A percentile compares a stretch with the other conserved stretches of the same genome.
Conservation (phyloP, 768 basidiomycete species). For the Lentinus brumalis region DNA sequence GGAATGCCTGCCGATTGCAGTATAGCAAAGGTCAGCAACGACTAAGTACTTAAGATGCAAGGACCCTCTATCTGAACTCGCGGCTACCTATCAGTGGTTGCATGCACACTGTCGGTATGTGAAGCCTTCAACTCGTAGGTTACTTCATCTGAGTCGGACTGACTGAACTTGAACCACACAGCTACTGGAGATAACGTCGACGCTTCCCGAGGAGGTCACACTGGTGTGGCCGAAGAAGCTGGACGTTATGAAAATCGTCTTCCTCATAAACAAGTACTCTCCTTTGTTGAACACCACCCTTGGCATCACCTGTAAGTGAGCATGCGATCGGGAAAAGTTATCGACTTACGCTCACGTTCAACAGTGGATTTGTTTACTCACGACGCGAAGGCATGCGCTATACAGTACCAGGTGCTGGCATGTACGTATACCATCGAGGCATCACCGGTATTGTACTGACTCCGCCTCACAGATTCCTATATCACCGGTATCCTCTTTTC, state of each 20-base stretch:
- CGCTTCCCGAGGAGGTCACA: neutral
- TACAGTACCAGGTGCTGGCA: neutral
- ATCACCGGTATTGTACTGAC: neutral
- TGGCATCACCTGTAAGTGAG: neutral
- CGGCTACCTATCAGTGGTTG: too few species aligned
- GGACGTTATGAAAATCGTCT: neutral
- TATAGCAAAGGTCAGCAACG: too few species aligned
- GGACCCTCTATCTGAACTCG: too few species aligned
- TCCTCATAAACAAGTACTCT: slow-evolving; percentile 1
- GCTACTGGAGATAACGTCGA: neutral
- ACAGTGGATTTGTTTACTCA: too few species aligned
- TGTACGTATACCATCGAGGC: neutral
- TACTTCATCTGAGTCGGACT: too few species aligned
- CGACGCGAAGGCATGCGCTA: neutral
- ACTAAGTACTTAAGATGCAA: too few species aligned
- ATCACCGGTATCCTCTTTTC: neutral
- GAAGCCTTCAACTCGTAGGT: too few species aligned
- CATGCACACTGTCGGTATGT: too few species aligned
- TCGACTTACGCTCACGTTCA: too few species aligned
- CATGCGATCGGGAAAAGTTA: too few species aligned
- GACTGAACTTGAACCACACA: neutral
- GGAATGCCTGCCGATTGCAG: too few species aligned
- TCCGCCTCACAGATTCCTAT: neutral
- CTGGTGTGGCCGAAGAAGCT: neutral
- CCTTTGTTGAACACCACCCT: neutral